Conservation (phyloP, 1,139 yeast genomes). For the Keqinozyma sinolaborantium region DNA sequence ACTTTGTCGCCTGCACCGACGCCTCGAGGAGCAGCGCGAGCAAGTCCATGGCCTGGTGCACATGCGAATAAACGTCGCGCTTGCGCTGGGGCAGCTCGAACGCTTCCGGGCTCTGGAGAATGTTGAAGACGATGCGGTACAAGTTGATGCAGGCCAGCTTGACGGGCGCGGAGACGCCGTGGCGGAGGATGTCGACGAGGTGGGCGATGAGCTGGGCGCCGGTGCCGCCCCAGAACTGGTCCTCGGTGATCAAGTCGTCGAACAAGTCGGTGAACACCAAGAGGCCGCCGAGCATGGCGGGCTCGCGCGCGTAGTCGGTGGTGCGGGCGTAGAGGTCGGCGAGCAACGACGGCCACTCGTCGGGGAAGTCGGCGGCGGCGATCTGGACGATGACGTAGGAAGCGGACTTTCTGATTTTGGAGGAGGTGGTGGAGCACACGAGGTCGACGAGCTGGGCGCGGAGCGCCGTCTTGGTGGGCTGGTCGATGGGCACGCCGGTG, state of each 20-base stretch:
- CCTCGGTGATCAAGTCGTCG: conserved; percentile 82
- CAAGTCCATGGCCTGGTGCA: conserved; percentile 16
- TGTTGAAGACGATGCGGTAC: conserved; percentile 50
- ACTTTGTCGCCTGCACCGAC: conserved; percentile 14
- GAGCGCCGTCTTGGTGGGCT: conserved; percentile 46
- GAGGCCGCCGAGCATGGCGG: conserved; percentile 59
- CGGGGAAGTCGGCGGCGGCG: conserved; percentile 89
- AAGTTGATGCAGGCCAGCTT: conserved; percentile 50
- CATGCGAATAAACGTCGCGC: conserved; percentile 25
- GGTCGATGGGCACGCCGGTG: conserved; percentile 61
- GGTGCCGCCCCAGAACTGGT: conserved; percentile 76
- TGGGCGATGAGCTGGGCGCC: conserved; percentile 52
- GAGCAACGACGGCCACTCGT: conserved; percentile 86
- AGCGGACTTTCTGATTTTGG: conserved; percentile 66
- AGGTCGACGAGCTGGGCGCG: conserved; percentile 51
- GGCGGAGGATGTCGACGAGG: conserved; percentile 38
- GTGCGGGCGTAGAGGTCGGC: conserved; percentile 42
- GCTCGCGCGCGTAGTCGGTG: conserved; percentile 23
- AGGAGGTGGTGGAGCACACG: conserved; percentile 46
- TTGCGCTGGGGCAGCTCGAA: conserved; percentile 29
- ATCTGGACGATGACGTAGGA: conserved; percentile 80
- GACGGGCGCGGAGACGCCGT: conserved; percentile 26
- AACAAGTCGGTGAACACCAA: conserved; percentile 73
- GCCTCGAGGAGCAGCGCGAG: conserved; percentile 15
- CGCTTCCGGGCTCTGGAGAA: conserved; percentile 53